Evolutionary conservation across 1,139 yeast species (phyloP).

Genomic region (Geotrichum citri-aurantii): DNA sequence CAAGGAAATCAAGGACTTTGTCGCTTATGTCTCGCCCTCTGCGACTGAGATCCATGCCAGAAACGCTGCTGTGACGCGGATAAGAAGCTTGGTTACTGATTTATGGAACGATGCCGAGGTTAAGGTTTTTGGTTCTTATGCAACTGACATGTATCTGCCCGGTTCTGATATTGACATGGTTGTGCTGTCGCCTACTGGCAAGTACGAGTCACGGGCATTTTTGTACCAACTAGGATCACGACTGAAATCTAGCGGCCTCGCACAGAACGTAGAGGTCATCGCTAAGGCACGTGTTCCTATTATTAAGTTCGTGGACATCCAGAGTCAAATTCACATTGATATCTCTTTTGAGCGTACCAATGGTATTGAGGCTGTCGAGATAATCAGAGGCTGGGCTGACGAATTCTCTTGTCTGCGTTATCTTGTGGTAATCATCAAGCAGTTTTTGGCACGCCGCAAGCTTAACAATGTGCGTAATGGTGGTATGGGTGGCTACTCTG

Average conservation of each 20-base stretch:
- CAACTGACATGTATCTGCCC: conserved; percentile 89
- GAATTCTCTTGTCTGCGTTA: conserved; percentile 79
- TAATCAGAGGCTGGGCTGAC: conserved; percentile 69
- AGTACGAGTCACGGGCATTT: conserved; percentile 60
- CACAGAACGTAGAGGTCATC: conserved; percentile 74
- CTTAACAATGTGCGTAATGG: conserved; percentile 93
- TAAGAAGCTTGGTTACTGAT: conserved; percentile 51
- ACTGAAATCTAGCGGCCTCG: conserved; percentile 57
- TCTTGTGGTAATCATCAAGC: conserved; percentile 77
- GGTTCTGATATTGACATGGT: conserved; percentile 98
- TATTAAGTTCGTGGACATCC: conserved; percentile 79
- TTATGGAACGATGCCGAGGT: conserved; percentile 81
- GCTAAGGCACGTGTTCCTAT: conserved; percentile 95
- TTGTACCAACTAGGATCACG: conserved; percentile 71
- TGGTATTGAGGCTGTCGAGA: conserved; percentile 79
- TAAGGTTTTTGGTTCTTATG: conserved; percentile 91
- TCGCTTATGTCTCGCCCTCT: conserved; percentile 82
- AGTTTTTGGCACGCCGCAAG: conserved; percentile 71
- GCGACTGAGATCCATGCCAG: conserved; percentile 65
- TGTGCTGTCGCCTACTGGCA: conserved; percentile 58
- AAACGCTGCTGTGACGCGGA: conserved; percentile 56
- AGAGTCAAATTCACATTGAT: conserved; percentile 72
- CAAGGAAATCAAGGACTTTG: conserved; percentile 80
- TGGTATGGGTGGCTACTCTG: conserved; percentile 92
- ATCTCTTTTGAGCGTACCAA: conserved; percentile 84